A percentile compares a stretch with the other conserved stretches of the same genome.
Evolutionary conservation across 148 eudicot species (phyloP).

Genomic region (Chenopodium formosanum): DNA sequence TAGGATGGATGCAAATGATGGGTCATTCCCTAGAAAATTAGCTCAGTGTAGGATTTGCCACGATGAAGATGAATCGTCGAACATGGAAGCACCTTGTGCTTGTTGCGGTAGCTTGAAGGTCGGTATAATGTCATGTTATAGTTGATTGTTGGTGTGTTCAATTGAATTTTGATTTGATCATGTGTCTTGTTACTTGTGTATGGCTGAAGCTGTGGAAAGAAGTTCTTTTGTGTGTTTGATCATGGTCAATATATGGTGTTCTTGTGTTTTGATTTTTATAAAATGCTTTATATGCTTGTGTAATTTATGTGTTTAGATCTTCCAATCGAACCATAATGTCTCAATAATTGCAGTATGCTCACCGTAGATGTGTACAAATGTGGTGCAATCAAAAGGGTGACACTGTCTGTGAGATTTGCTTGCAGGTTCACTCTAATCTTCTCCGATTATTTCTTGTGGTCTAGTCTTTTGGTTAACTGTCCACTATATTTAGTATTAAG

Average conservation of each 20-base stretch:
- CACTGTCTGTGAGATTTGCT: constrained; percentile 74
- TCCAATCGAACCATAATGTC: neutral
- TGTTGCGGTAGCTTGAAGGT: constrained; percentile 90
- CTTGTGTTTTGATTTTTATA: neutral
- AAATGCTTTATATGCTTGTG: neutral
- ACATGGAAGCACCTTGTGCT: constrained; percentile 83
- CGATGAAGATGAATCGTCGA: constrained; percentile 69
- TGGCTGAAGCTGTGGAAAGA: neutral
- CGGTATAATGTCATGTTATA: constrained; percentile 8
- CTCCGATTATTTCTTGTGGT: neutral
- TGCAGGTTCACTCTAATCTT: constrained; percentile 46
- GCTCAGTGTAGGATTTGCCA: constrained; percentile 84
- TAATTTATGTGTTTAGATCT: neutral
- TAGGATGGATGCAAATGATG: constrained; percentile 48
- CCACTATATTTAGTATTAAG: neutral
- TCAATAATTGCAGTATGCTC: constrained; percentile 62
- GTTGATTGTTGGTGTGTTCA: neutral
- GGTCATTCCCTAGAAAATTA: constrained; percentile 36
- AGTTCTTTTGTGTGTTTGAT: neutral
- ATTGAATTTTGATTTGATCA: neutral
- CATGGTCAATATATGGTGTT: neutral
- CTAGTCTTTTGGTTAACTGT: constrained; percentile 4
- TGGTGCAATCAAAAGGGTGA: constrained; percentile 93
- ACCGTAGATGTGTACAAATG: constrained; percentile 72
- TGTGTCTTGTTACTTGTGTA: neutral